Evolutionary conservation across 2,329 filamentous ascomycete species (phyloP).

Genomic region (Xylariaceae sp.): DNA sequence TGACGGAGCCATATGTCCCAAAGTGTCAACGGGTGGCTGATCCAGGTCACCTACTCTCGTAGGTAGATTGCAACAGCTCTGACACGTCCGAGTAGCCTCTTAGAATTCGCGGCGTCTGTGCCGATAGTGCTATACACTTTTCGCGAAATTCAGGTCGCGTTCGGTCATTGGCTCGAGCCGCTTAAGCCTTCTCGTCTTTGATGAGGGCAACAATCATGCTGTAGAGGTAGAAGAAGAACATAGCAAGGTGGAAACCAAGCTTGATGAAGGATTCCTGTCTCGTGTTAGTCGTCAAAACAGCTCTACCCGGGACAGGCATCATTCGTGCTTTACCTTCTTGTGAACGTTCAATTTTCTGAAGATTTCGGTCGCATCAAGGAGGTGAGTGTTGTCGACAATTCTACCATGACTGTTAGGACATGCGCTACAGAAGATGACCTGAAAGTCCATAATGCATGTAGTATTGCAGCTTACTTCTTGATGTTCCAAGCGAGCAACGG

Average conservation of each 20-base stretch:
- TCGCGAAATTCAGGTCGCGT: constrained; percentile 1
- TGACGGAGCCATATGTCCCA: constrained; percentile 4
- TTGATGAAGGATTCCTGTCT: constrained; percentile 94
- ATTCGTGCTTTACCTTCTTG: constrained; percentile 68
- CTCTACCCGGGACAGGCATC: no score
- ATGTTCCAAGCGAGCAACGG: constrained; percentile 89
- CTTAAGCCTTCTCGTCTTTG: constrained; percentile 83
- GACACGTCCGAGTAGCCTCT: not conserved
- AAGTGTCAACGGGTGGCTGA: constrained; percentile 1
- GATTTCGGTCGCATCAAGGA: constrained; percentile 96
- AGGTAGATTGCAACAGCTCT: not conserved
- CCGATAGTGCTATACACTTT: not conserved
- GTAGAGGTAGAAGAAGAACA: constrained; percentile 99
- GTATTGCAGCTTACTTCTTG: constrained; percentile 74
- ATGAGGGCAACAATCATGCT: constrained; percentile 98
- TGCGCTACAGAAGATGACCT: not conserved
- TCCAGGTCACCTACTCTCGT: not conserved
- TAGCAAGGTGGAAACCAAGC: constrained; percentile 95
- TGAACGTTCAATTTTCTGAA: constrained; percentile 98
- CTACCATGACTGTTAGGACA: constrained; percentile 42
- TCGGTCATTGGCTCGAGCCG: not conserved
- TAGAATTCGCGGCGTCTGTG: not conserved
- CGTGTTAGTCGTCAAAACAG: constrained; percentile 12
- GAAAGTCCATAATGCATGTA: not conserved
- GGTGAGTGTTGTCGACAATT: constrained; percentile 94